Evolutionary conservation across 2,329 filamentous ascomycete genomes (phyloP).

Genomic region (Lecanicillium sp.): DNA sequence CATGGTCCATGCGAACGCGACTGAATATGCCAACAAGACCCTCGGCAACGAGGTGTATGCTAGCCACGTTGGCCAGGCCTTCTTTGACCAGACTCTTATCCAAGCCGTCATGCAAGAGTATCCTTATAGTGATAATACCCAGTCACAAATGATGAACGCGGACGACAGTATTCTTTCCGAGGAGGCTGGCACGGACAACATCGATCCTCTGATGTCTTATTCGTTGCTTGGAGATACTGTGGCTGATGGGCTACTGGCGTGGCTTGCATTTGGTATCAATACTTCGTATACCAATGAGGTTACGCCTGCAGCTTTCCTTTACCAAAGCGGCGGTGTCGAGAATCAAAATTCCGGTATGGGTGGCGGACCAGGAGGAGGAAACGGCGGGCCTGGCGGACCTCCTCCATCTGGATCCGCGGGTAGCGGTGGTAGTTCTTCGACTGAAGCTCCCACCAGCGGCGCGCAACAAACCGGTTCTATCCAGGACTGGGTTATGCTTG

Average conservation of each 20-base stretch:
- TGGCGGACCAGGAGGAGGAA: conserved; percentile 5
- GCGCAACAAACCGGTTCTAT: too few relatives aligned
- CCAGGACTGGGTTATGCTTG: too few relatives aligned
- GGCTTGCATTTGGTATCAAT: conserved; percentile 47
- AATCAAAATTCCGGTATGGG: conserved; percentile 16
- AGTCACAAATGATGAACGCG: conserved; percentile 40
- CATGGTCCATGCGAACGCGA: conserved; percentile 29
- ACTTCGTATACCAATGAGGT: conserved; percentile 14
- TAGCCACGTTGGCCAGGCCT: conserved; percentile 57
- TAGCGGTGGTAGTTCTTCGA: too few relatives aligned
- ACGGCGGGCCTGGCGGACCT: conserved; percentile 6
- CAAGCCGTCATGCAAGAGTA: conserved; percentile 36
- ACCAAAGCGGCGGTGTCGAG: conserved; percentile 22
- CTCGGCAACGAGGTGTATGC: conserved; percentile 29
- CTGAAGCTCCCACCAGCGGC: too few relatives aligned
- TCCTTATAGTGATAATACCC: conserved; percentile 41
- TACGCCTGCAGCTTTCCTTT: conserved; percentile 23
- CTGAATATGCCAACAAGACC: conserved; percentile 23
- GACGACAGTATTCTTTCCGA: conserved; percentile 41
- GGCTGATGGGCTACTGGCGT: conserved; percentile 44
- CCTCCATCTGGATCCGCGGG: too few relatives aligned
- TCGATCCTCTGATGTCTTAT: conserved; percentile 53
- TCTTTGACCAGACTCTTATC: conserved; percentile 54
- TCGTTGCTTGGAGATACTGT: conserved; percentile 46
- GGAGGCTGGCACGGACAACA: conserved; percentile 36